Evolutionary conservation across 225 moss, liverwort and hornwort species (phyloP).

Genomic region (Neckera pumila): DNA sequence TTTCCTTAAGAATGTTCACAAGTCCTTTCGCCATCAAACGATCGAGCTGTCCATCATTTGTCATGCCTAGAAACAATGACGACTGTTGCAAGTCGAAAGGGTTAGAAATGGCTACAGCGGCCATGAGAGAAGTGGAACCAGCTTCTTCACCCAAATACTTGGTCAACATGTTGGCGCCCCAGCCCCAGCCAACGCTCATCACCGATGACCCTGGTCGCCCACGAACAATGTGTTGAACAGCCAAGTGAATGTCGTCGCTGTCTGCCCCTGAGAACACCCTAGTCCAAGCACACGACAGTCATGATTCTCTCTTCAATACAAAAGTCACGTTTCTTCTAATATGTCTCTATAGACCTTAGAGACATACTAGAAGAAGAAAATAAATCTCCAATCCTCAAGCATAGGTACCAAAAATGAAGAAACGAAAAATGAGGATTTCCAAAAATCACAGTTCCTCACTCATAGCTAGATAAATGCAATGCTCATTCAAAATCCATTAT

Average conservation of each 20-base stretch:
- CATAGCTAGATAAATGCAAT: not conserved
- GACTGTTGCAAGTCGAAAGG: slow-evolving; percentile 51
- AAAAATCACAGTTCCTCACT: not conserved
- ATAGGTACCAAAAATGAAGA: not conserved
- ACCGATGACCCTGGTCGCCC: slow-evolving; percentile 56
- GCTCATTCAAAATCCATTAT: not conserved
- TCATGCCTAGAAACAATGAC: slow-evolving; percentile 18
- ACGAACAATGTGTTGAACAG: slow-evolving; percentile 43
- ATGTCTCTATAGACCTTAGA: not conserved
- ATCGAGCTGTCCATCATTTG: slow-evolving; percentile 40
- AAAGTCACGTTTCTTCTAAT: not conserved
- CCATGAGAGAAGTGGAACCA: slow-evolving; percentile 48
- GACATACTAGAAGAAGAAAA: not conserved
- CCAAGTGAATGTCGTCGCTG: slow-evolving; percentile 88
- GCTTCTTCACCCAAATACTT: slow-evolving; percentile 82
- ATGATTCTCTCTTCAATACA: slow-evolving; percentile 1
- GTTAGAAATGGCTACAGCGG: slow-evolving; percentile 82
- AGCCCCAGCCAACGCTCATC: slow-evolving; percentile 76
- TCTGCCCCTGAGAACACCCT: slow-evolving; percentile 98
- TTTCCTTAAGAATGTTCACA: slow-evolving; percentile 52
- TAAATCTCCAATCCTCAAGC: not conserved
- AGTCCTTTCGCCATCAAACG: slow-evolving; percentile 48
- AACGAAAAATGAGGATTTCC: not conserved
- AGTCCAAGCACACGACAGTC: slow-evolving; percentile 40
- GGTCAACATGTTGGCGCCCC: slow-evolving; percentile 77